Conservation (phyloP, 257 asterid genomes). For the Mentha longifolia region DNA sequence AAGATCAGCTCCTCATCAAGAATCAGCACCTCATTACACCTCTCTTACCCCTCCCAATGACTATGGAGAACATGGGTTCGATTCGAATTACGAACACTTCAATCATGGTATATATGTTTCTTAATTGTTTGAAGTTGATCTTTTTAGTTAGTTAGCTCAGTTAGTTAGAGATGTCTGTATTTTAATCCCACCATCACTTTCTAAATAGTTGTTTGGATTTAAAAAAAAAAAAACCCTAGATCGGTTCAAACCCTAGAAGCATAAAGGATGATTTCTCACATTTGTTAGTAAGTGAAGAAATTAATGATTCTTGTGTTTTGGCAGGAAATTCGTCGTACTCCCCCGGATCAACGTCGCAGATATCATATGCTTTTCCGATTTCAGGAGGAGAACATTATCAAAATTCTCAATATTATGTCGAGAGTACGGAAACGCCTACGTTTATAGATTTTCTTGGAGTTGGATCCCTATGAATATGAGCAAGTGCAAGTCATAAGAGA, state of each 20-base stretch:
- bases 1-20: slow-evolving; percentile 4
- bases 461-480: slow-evolving; percentile 36
- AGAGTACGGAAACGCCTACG: slow-evolving; percentile 31
- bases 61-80: not conserved
- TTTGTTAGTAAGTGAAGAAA: too few relatives aligned
- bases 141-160: too few relatives aligned
- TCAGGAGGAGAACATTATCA: slow-evolving; percentile 11
- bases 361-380: slow-evolving; percentile 24
- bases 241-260: not conserved
- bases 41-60: not conserved
- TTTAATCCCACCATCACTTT: not conserved
- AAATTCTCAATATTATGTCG: slow-evolving; percentile 14
- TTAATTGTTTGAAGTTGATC: not conserved
- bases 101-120: slow-evolving; percentile 9
- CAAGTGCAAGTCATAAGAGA: not conserved
- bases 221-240: not conserved
- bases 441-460: slow-evolving; percentile 60
- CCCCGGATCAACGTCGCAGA: slow-evolving; percentile 30
- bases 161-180: not conserved
- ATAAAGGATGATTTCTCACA: not conserved
- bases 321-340: slow-evolving; percentile 29
- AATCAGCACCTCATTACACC: not conserved
- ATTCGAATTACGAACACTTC: slow-evolving; percentile 15
- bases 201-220: too few relatives aligned
- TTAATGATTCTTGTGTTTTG: too few relatives aligned